Conservation (phyloP, 768 basidiomycete genomes). For the Lanmaoa pseudosensibilis region DNA sequence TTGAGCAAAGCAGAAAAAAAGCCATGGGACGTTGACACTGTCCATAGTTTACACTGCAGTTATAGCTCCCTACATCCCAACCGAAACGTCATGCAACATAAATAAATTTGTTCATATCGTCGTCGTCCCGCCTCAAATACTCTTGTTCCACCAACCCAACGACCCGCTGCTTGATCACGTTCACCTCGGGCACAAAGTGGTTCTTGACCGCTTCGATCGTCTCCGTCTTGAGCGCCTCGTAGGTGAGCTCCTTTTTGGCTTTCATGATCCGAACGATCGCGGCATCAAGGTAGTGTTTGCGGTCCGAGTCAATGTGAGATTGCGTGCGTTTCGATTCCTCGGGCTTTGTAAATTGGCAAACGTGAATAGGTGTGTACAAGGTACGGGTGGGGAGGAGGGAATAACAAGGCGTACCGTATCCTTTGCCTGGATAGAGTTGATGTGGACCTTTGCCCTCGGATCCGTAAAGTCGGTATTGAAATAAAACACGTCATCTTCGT, state of each 20-base stretch:
- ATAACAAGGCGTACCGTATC: slow-evolving; percentile 62
- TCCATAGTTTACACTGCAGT: background rate
- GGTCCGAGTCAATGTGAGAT: slow-evolving; percentile 81
- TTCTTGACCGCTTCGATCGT: slow-evolving; percentile 85
- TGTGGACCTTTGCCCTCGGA: slow-evolving; percentile 75
- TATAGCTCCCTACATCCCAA: background rate
- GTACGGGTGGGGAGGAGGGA: background rate
- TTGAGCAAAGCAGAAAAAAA: no score
- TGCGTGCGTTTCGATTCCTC: slow-evolving; percentile 88
- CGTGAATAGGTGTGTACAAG: background rate
- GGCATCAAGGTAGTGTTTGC: slow-evolving; percentile 83
- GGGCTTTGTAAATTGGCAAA: slow-evolving; percentile 42
- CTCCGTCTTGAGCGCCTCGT: slow-evolving; percentile 76
- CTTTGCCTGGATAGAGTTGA: slow-evolving; percentile 94
- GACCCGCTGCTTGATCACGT: slow-evolving; percentile 82
- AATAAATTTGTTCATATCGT: slow-evolving; percentile 67
- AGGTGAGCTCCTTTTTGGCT: slow-evolving; percentile 77
- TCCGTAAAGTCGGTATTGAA: slow-evolving; percentile 87
- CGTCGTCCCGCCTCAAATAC: slow-evolving; percentile 76
- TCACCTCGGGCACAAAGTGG: slow-evolving; percentile 84
- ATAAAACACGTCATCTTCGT: slow-evolving; percentile 70
- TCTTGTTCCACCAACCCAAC: slow-evolving; percentile 82
- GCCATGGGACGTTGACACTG: no score
- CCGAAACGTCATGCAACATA: slow-evolving; percentile 67
- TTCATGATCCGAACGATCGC: slow-evolving; percentile 99